phyloP scores from a whole-genome alignment of 2,329 filamentous ascomycete genomes.

The Knufia fluminis region DNA sequence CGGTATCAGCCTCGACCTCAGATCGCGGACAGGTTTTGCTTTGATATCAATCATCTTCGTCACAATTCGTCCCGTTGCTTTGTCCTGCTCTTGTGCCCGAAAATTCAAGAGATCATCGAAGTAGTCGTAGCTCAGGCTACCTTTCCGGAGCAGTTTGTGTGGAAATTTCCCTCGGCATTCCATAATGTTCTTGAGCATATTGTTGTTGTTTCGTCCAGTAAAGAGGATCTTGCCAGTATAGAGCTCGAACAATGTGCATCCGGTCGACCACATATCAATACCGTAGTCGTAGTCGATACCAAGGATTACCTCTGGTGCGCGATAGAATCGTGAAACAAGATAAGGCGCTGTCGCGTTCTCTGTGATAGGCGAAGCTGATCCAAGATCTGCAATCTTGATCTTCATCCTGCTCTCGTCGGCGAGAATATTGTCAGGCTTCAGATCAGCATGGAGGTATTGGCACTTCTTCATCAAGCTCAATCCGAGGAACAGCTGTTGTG shows the following conservation, averaged over 20 bases:
- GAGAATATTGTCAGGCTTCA: constrained; percentile 96
- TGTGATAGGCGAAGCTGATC: constrained; percentile 84
- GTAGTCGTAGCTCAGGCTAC: constrained; percentile 64
- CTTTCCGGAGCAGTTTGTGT: constrained; percentile 76
- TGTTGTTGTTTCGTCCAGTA: constrained; percentile 89
- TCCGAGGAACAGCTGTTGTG: constrained; percentile 87
- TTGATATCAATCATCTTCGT: constrained; percentile 38
- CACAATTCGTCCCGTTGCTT: constrained; percentile 69
- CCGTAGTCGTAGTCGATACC: constrained; percentile 93
- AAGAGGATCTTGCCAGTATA: constrained; percentile 98
- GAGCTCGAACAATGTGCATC: constrained; percentile 91
- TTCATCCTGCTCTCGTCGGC: constrained; percentile 75
- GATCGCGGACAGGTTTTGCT: constrained; percentile 66
- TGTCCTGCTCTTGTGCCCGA: constrained; percentile 74
- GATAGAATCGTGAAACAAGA: constrained; percentile 92
- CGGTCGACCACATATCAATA: constrained; percentile 96
- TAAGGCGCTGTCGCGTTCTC: constrained; percentile 93
- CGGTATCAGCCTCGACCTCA: constrained; percentile 67
- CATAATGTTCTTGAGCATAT: constrained; percentile 95
- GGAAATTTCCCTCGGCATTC: constrained; percentile 90
- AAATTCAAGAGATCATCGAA: constrained; percentile 83
- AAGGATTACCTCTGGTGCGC: constrained; percentile 91
- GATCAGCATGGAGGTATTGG: constrained; percentile 87
- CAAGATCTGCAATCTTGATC: constrained; percentile 91
- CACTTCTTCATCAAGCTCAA: constrained; percentile 81